Evolutionary conservation across 768 basidiomycete genomes (phyloP).

Genomic region (Pisolithus tinctorius): DNA sequence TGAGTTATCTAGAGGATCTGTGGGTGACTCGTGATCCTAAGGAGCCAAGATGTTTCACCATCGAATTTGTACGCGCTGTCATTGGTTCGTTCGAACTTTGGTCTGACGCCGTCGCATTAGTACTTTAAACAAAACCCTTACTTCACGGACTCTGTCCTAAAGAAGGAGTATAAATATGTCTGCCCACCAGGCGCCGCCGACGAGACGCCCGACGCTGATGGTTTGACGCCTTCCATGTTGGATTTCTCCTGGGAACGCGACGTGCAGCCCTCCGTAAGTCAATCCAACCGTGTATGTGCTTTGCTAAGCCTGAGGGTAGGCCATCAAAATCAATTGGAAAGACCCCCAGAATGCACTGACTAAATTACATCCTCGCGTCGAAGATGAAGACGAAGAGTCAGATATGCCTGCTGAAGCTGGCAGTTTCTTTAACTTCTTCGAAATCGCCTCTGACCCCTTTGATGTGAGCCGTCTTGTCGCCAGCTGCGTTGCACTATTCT

Average conservation of each 20-base stretch:
- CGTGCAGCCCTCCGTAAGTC: constrained; percentile 57
- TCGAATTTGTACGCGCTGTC: constrained; percentile 79
- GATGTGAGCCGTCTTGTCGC: constrained; percentile 44
- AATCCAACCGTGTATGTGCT: neutral
- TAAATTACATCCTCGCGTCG: constrained; percentile 65
- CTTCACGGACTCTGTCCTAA: constrained; percentile 69
- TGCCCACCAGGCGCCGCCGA: constrained; percentile 45
- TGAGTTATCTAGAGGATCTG: constrained; percentile 79
- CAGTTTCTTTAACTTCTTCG: constrained; percentile 88
- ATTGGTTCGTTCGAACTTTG: neutral
- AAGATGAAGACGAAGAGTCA: constrained; percentile 51
- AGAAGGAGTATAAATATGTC: constrained; percentile 75
- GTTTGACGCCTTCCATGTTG: constrained; percentile 71
- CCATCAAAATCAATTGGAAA: constrained; percentile 75
- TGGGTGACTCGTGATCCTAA: constrained; percentile 70
- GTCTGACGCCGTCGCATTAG: constrained; percentile 30
- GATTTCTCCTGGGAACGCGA: constrained; percentile 78
- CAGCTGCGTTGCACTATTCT: neutral
- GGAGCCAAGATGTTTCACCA: constrained; percentile 76
- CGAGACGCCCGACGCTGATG: constrained; percentile 63
- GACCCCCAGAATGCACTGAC: constrained; percentile 69
- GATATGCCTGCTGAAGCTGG: constrained; percentile 61
- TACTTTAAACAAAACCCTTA: constrained; percentile 83
- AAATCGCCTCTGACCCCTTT: constrained; percentile 52
- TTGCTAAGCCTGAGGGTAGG: constrained; percentile 30